Percentiles rank a stretch among this genome's conserved stretches.
These are phyloP conservation scores for Dictyophora rubrovolvata DNA, from an alignment of 768 basidiomycete genomes.

Conservation along the genomic window DNA sequence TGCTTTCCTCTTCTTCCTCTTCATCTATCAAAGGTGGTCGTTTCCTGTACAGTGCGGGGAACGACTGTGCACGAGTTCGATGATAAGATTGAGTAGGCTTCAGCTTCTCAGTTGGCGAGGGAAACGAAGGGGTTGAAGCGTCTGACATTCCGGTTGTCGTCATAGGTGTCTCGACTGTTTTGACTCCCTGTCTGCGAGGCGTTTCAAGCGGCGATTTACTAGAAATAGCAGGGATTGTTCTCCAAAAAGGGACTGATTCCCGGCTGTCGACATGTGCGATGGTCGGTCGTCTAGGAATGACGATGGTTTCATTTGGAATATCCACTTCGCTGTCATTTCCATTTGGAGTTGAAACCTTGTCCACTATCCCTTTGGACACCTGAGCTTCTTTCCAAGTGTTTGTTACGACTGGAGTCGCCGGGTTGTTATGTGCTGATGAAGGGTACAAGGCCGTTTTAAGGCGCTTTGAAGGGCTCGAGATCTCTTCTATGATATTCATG, in stretches of 20 bases:
- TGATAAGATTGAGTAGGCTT: neutral
- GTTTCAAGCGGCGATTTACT: neutral
- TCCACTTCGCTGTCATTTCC: neutral
- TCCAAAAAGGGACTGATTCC: neutral
- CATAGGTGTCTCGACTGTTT: neutral
- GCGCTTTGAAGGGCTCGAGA: neutral
- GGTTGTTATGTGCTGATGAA: neutral
- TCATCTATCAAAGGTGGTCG: neutral
- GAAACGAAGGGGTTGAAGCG: neutral
- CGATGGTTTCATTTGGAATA: neutral
- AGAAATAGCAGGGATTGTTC: neutral
- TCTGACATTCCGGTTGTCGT: slow-evolving; percentile 1
- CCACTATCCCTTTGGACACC: neutral
- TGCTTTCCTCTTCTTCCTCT: neutral
- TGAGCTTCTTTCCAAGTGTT: neutral
- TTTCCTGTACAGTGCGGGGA: neutral
- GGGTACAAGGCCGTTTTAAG: neutral
- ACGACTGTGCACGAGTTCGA: neutral
- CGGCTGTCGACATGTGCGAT: neutral
- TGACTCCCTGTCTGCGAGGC: neutral
- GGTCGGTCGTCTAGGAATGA: neutral
- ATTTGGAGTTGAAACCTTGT: neutral
- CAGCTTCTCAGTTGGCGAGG: neutral
- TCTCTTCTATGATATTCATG: neutral
- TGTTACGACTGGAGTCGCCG: neutral